Percentiles rank a stretch among this genome's conserved stretches.
Conservation (phyloP, 805 yeast genomes). For the Candida caryicola region DNA sequence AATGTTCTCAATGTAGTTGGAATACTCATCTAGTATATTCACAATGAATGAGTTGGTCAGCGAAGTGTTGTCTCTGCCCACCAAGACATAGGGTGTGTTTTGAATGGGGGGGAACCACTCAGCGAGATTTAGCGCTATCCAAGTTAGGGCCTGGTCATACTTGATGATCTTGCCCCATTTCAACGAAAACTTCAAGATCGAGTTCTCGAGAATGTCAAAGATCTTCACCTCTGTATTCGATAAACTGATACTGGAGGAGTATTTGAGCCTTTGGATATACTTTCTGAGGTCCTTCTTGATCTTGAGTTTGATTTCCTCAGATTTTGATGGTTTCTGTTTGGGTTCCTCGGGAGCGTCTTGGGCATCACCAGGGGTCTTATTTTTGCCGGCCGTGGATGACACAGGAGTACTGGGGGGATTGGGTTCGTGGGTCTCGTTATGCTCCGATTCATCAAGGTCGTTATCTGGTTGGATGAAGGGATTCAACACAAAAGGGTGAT, state of each 20-base stretch:
- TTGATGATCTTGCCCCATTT: conserved; percentile 79
- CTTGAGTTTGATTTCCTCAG: conserved; percentile 26
- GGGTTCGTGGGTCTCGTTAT: conserved; percentile 9
- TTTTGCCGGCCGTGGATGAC: too few species aligned
- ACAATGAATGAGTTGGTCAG: conserved; percentile 26
- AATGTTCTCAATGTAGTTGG: conserved; percentile 34
- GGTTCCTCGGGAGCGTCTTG: background rate
- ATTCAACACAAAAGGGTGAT: conserved; percentile 79
- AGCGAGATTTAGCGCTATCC: conserved; percentile 85
- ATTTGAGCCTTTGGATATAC: conserved; percentile 51
- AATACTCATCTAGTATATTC: conserved; percentile 36
- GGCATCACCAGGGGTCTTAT: too few species aligned
- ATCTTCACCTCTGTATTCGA: conserved; percentile 49
- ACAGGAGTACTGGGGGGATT: too few species aligned
- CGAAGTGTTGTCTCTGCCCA: conserved; percentile 48
- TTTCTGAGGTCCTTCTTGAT: conserved; percentile 59
- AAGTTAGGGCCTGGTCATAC: conserved; percentile 78
- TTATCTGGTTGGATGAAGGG: conserved; percentile 70
- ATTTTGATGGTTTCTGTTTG: background rate
- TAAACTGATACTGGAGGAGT: conserved; percentile 22
- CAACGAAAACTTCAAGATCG: conserved; percentile 60
- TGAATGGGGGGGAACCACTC: conserved; percentile 80
- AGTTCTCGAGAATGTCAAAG: conserved; percentile 53
- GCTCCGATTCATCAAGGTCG: conserved; percentile 24
- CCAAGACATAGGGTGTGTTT: conserved; percentile 50